Conservation (phyloP, 2,329 filamentous ascomycete genomes). For the Zymoseptoria ardabiliae region DNA sequence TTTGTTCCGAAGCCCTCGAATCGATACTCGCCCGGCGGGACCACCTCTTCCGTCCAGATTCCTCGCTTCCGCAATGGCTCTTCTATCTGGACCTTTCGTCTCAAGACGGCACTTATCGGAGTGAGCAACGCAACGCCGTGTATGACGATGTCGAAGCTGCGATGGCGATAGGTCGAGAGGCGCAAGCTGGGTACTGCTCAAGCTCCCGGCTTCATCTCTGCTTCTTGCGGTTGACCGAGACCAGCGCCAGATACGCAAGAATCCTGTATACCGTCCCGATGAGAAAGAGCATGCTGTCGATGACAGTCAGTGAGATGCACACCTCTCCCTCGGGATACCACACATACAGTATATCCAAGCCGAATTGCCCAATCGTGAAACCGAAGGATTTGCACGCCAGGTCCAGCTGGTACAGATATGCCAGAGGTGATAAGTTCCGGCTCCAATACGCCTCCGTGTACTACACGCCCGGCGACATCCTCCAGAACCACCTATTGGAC, state of each 20-base stretch:
- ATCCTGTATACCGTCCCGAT: slow-evolving; percentile 24
- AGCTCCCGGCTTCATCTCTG: no score
- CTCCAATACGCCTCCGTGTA: slow-evolving; percentile 51
- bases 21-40: background rate
- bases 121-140: background rate
- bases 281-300: slow-evolving; percentile 19
- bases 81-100: background rate
- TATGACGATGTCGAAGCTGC: background rate
- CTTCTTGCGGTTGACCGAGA: slow-evolving; percentile 21
- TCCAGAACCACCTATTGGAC: slow-evolving; percentile 41
- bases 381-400: slow-evolving; percentile 39
- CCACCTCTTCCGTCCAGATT: background rate
- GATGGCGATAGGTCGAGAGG: background rate
- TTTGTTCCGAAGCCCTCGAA: background rate
- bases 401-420: slow-evolving; percentile 46
- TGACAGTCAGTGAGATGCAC: background rate
- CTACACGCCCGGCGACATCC: slow-evolving; percentile 48
- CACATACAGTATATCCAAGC: slow-evolving; percentile 32
- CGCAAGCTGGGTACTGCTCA: no score
- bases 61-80: background rate
- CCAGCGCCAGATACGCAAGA: slow-evolving; percentile 21
- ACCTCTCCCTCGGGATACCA: background rate
- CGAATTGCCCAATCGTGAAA: slow-evolving; percentile 40
- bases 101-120: background rate
- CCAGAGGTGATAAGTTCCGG: slow-evolving; percentile 43